phyloP scores from a whole-genome alignment of 371 early-diverging fungal species.

The Blastocladiella emersonii region DNA sequence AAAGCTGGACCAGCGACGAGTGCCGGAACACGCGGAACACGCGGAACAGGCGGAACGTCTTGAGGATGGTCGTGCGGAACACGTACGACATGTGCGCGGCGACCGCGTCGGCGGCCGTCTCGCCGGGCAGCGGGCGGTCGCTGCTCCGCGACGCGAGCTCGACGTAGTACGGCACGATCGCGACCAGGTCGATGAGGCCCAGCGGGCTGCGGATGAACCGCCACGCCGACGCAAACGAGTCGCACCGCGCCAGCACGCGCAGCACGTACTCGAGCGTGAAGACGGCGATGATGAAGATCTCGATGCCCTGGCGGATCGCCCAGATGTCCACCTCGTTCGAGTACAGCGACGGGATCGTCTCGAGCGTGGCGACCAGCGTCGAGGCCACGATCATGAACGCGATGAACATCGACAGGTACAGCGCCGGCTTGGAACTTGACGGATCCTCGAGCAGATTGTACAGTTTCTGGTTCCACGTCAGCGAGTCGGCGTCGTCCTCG shows the following conservation, averaged over 20 bases:
- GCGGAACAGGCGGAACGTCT: slow-evolving; percentile 62
- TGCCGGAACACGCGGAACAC: slow-evolving; percentile 73
- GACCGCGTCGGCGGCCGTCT: neutral
- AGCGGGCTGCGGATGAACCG: slow-evolving; percentile 28
- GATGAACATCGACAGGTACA: slow-evolving; percentile 29
- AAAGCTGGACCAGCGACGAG: slow-evolving; percentile 45
- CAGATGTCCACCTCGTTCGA: slow-evolving; percentile 43
- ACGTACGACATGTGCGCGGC: slow-evolving; percentile 33
- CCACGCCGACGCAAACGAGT: slow-evolving; percentile 38
- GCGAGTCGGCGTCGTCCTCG: too few relatives aligned
- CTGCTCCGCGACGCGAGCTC: slow-evolving; percentile 34
- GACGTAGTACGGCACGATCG: slow-evolving; percentile 67
- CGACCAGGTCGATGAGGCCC: slow-evolving; percentile 61
- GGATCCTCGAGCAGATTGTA: neutral
- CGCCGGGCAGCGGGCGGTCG: slow-evolving; percentile 16
- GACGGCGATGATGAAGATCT: slow-evolving; percentile 56
- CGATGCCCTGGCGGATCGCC: slow-evolving; percentile 41
- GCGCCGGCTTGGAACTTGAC: neutral
- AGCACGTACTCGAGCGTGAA: slow-evolving; percentile 63
- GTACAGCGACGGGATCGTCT: slow-evolving; percentile 67
- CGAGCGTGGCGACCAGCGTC: slow-evolving; percentile 65
- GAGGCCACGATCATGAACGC: slow-evolving; percentile 57
- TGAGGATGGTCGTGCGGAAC: slow-evolving; percentile 68
- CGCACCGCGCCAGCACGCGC: slow-evolving; percentile 55
- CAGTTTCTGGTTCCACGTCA: neutral